phyloP scores from a whole-genome alignment of 2,329 filamentous ascomycete genomes.

The Talaromyces amestolkiae region DNA sequence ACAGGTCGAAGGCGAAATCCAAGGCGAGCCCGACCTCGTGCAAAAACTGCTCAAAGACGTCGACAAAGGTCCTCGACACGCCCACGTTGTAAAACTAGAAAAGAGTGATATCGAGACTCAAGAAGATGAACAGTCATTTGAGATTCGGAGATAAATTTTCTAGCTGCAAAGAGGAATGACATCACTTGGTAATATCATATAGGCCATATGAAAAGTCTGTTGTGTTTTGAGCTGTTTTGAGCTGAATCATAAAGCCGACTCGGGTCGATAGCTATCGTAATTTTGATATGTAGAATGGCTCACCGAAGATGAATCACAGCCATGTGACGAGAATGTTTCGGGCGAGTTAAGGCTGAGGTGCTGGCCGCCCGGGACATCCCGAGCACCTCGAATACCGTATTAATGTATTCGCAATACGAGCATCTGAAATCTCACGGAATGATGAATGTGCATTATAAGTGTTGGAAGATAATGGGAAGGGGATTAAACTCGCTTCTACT shows the following conservation, averaged over 20 bases:
- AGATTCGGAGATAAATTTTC: slow-evolving; percentile 38
- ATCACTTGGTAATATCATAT: background rate
- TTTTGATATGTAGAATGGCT: background rate
- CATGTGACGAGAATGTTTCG: background rate
- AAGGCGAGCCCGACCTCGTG: slow-evolving; percentile 66
- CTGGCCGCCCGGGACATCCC: background rate
- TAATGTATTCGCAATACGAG: background rate
- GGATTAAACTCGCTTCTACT: slow-evolving; percentile 27
- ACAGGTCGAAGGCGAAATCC: slow-evolving; percentile 86
- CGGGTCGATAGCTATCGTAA: background rate
- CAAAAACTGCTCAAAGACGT: slow-evolving; percentile 71
- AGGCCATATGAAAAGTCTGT: background rate
- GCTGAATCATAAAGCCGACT: slow-evolving; percentile 1
- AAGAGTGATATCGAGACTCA: slow-evolving; percentile 64
- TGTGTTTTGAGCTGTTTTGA: background rate
- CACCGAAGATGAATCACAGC: background rate
- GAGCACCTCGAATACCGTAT: background rate
- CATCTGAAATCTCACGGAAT: background rate
- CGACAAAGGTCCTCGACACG: slow-evolving; percentile 68
- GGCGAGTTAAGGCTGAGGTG: background rate
- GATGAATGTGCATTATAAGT: too few species aligned
- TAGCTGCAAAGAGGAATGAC: background rate
- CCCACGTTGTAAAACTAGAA: slow-evolving; percentile 72
- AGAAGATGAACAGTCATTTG: slow-evolving; percentile 67
- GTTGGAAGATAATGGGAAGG: slow-evolving; percentile 32